Base-by-base conservation (phyloP, 495 filamentous ascomycete genomes). In the Acidomyces sp. region DNA sequence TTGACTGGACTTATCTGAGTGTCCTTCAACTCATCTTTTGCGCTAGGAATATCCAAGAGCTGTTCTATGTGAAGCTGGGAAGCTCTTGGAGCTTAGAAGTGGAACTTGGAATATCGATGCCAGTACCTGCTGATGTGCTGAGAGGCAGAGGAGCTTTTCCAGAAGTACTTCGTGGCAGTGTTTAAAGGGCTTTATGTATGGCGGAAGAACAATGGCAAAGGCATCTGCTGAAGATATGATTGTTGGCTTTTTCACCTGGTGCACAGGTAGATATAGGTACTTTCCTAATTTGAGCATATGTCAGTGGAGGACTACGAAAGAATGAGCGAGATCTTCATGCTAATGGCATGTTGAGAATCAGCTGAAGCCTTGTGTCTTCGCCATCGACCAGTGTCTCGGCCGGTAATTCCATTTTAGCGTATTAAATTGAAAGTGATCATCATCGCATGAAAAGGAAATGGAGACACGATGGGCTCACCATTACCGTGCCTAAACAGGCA, bases 381-480 rank as follows among this genome's bases (percentile, higher is more conserved):
- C 80, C 85, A 82, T 71, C 55, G 69, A 72, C 71, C 65, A 58
- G 53, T 70, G 72, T 63, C 74, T 95, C 82, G 75, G 88, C 79
- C 88, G 88, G 88, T 96, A 96, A 96, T 94, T 41, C 39, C 39
- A 41, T 95, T 93, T 88, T 86, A 93, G 82, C 82, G 83, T 92
- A 86, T 82, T 5, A 33, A 41, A 10, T n/a, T n/a, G n/a, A 17
- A 34, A 21, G 10, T 5, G 18, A 74, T 71, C 72, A 68, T 75
- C 77, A 68, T 66, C 6, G 16, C 6, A 20, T 16, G 34, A 37
- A 15, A 6, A 37, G 7, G 5, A 21, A 83, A 92, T 94, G 87
- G 87, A 29, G 13, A 7, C 12, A 21, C 7, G 19, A 16, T 7
- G 5, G 21, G 6, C 37, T 21, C 19, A 27, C 23, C 10, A 21